Percentiles rank a stretch among this genome's conserved stretches.
These are phyloP conservation scores for Cotoneaster glaucophyllus DNA, from an alignment of 306 rosid genomes.

Conservation along the genomic window DNA sequence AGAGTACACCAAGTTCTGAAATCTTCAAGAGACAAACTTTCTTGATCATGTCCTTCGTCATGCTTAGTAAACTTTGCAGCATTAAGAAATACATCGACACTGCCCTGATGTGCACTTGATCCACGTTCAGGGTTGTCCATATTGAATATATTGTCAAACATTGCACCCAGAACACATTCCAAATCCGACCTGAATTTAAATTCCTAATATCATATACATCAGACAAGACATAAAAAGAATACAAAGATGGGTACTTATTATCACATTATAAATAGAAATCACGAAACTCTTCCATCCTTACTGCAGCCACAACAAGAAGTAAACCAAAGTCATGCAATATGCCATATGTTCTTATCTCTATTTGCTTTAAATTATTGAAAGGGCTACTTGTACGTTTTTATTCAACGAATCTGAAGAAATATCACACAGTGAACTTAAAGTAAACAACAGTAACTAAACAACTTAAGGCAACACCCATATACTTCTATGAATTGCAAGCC, in stretches of 20 bases:
- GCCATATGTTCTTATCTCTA: not conserved
- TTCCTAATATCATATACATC: slow-evolving; percentile 24
- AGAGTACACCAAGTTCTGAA: slow-evolving; percentile 73
- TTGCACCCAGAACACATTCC: slow-evolving; percentile 52
- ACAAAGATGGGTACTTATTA: not conserved
- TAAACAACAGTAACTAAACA: not conserved
- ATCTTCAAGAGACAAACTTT: slow-evolving; percentile 65
- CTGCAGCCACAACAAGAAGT: not conserved
- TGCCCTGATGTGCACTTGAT: slow-evolving; percentile 41
- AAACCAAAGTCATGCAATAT: not conserved
- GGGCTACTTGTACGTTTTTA: not conserved
- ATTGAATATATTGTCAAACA: slow-evolving; percentile 41
- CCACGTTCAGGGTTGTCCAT: slow-evolving; percentile 33
- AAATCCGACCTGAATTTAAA: slow-evolving; percentile 70
- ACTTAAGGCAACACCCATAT: not conserved
- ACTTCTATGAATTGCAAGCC: too few species aligned
- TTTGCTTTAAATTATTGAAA: not conserved
- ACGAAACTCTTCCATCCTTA: not conserved
- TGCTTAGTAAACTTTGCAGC: slow-evolving; percentile 56
- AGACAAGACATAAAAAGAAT: slow-evolving; percentile 5
- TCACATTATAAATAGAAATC: not conserved
- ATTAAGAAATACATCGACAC: slow-evolving; percentile 50
- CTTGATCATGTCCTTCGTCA: slow-evolving; percentile 31
- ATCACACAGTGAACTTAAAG: not conserved
- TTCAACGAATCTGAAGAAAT: not conserved